Conservation (phyloP, 345 rosid genomes). For the Ceriops zippeliana region DNA sequence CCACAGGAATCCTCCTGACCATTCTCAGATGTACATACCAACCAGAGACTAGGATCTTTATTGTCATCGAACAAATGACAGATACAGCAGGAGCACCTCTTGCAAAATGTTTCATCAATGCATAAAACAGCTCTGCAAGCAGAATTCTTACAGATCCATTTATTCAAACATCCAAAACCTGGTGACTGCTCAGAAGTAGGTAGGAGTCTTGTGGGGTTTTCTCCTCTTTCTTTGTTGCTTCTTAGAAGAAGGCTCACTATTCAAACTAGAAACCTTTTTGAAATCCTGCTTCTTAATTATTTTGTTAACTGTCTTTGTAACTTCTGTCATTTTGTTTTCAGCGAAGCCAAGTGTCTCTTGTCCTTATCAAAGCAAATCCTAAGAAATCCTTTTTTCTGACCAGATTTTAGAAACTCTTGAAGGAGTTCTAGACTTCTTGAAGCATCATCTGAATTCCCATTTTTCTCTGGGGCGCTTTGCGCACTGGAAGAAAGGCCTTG, state of each 20-base stretch:
- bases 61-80: constrained; percentile 91
- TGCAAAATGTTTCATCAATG: constrained; percentile 74
- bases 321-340: constrained; percentile 64
- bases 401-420: constrained; percentile 57
- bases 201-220: constrained; percentile 48
- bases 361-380: constrained; percentile 43
- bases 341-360: constrained; percentile 47
- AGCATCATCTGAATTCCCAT: constrained; percentile 53
- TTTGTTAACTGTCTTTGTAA: constrained; percentile 39
- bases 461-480: constrained; percentile 56
- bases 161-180: constrained; percentile 42
- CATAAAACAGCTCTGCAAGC: constrained; percentile 63
- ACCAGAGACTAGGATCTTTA: constrained; percentile 80
- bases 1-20: constrained; percentile 73
- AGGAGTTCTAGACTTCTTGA: constrained; percentile 59
- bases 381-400: constrained; percentile 48
- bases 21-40: constrained; percentile 60
- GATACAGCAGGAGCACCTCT: constrained; percentile 94
- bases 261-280: constrained; percentile 38
- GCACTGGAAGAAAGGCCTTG: constrained; percentile 61
- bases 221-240: constrained; percentile 70
- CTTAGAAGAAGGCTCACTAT: constrained; percentile 40
- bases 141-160: constrained; percentile 72
- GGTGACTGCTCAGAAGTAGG: constrained; percentile 40
- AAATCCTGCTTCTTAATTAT: constrained; percentile 60